Evolutionary conservation across 2,329 filamentous ascomycete genomes (phyloP).

Genomic region (Claviceps sp.): DNA sequence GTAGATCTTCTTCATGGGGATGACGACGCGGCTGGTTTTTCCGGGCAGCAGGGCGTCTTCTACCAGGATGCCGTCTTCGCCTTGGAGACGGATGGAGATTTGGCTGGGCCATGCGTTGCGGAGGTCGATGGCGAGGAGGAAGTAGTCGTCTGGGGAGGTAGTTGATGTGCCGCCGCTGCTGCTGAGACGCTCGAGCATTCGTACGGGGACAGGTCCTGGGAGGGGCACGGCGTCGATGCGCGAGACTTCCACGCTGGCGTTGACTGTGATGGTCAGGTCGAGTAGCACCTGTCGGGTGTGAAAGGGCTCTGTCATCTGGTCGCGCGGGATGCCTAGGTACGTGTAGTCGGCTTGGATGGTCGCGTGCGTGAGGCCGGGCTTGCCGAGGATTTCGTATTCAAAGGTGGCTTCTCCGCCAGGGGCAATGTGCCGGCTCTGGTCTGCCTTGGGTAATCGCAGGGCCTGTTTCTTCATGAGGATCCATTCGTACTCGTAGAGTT

Average conservation of each 20-base stretch:
- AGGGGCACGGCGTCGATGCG: slow-evolving; percentile 70
- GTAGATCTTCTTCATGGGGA: slow-evolving; percentile 64
- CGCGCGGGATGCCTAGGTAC: slow-evolving; percentile 55
- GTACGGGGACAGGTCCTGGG: slow-evolving; percentile 47
- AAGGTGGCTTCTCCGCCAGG: slow-evolving; percentile 58
- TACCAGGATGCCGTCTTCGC: slow-evolving; percentile 33
- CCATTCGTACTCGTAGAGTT: slow-evolving; percentile 76
- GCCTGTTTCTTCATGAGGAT: slow-evolving; percentile 65
- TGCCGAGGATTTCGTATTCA: slow-evolving; percentile 73
- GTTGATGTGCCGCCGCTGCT: slow-evolving; percentile 8
- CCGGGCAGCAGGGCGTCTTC: slow-evolving; percentile 49
- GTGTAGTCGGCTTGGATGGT: slow-evolving; percentile 79
- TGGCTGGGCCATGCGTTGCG: slow-evolving; percentile 82
- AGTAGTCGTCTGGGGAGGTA: slow-evolving; percentile 39
- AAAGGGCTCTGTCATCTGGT: slow-evolving; percentile 58
- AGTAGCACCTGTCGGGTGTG: slow-evolving; percentile 74
- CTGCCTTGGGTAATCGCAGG: slow-evolving; percentile 40
- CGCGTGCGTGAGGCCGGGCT: slow-evolving; percentile 68
- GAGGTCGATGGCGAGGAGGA: slow-evolving; percentile 68
- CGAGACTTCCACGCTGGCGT: slow-evolving; percentile 73
- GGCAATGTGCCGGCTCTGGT: slow-evolving; percentile 45
- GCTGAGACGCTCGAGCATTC: slow-evolving; percentile 39
- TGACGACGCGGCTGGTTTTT: slow-evolving; percentile 58
- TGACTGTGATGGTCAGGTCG: slow-evolving; percentile 78
- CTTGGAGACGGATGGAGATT: slow-evolving; percentile 51